Base-by-base conservation (phyloP, 1,284 basidiomycete species). In the Cutaneotrichosporon sp. region DNA sequence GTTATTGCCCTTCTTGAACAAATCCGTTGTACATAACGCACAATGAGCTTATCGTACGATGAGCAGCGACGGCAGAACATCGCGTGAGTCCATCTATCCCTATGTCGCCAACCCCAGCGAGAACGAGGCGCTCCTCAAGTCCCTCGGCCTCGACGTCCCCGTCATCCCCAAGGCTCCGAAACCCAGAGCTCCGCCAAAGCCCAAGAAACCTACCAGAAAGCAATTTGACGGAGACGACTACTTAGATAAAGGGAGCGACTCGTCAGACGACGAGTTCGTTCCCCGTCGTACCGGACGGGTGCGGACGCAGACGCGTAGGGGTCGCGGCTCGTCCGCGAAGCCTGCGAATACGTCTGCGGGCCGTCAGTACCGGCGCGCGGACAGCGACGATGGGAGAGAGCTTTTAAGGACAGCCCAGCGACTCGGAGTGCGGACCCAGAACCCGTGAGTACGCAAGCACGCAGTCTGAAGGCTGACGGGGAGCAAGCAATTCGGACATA, bases 401-500 rank as follows among this genome's bases (percentile, higher is more conserved):
- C 52, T 37, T 12, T 45, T 57, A 57, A 57, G 67, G 27, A 61
- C 61, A 6, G 61, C 62, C 3, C 55, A 65, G 46, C 58, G 47
- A 9, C 51, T 71, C 14, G 65, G 67, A 6, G 45, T 57, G 14
- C 56, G 67, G 25, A 61, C 58, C 3, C 59, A 68, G 24, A 57
- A 71, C 48, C 69, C 69, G 65, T 67, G n/a, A 43, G 67, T 44
- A 2, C 24, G 17, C 5, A 12, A n/a, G n/a, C 19, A 16, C n/a
- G 2, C 17, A 34, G 16, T 8, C 11, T 17, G 14, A 25, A 7
- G 12, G 14, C 29, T 49, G 9, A 34, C 25, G 3, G 29, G 19
- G 29, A 66, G 63, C 16, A 64, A 66, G 44, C 52, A 54, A 31
- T 70, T 66, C 45, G 69, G 69, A 3, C 54, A 61, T 46, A 71